These are phyloP conservation scores for Rhizophora mangle DNA, from an alignment of 345 rosid species.

Conservation along the genomic window DNA sequence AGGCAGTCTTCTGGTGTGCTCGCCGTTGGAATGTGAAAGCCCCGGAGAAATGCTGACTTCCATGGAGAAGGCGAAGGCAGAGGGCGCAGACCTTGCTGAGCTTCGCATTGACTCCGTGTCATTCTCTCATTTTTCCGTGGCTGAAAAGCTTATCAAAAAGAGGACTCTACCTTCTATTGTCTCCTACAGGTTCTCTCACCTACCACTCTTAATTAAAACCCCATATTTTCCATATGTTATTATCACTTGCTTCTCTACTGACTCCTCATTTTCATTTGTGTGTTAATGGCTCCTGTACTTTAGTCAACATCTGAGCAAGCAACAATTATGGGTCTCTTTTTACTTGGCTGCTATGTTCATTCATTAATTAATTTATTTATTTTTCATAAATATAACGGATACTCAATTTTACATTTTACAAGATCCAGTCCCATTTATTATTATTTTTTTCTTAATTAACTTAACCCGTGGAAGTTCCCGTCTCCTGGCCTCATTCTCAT, in stretches of 20 bases:
- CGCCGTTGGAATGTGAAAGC: slow-evolving; percentile 32
- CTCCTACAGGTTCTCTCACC: slow-evolving; percentile 31
- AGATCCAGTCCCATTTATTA: too few species aligned
- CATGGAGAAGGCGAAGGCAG: slow-evolving; percentile 30
- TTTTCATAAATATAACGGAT: too few species aligned
- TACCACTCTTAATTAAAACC: background rate
- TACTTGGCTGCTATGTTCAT: too few species aligned
- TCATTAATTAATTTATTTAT: too few species aligned
- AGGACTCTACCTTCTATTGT: slow-evolving; percentile 35
- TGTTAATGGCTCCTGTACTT: too few species aligned
- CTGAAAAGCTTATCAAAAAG: slow-evolving; percentile 15
- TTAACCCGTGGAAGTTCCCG: too few species aligned
- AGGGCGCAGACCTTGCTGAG: slow-evolving; percentile 45
- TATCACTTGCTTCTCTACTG: background rate
- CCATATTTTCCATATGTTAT: background rate
- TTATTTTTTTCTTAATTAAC: too few species aligned
- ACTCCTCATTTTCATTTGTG: too few species aligned
- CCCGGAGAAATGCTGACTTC: slow-evolving; percentile 27
- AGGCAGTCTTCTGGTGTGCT: slow-evolving; percentile 28
- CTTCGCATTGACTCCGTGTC: slow-evolving; percentile 29
- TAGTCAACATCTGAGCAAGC: too few species aligned
- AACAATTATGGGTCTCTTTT: too few species aligned
- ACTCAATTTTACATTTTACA: too few species aligned
- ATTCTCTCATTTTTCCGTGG: slow-evolving; percentile 15
- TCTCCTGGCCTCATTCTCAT: too few species aligned